A percentile compares a stretch with the other conserved stretches of the same genome.
These are phyloP conservation scores for Spirogloea muscicola DNA, from an alignment of 139 green algal genomes.

Conservation along the genomic window DNA sequence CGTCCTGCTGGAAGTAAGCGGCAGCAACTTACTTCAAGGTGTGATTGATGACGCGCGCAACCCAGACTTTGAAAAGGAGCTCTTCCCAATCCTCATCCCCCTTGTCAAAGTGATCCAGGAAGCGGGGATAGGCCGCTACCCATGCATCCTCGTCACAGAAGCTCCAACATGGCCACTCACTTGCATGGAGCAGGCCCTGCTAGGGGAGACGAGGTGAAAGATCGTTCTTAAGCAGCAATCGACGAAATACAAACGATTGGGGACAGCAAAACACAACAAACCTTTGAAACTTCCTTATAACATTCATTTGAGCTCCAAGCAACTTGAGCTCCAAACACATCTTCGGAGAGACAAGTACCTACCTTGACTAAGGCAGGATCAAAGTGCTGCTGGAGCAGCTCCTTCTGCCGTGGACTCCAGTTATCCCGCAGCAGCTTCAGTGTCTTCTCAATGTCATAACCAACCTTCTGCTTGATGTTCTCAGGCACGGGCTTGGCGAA, in stretches of 20 bases:
- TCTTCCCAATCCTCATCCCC: slow-evolving; percentile 42
- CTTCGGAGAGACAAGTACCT: slow-evolving; percentile 1
- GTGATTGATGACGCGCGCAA: slow-evolving; percentile 42
- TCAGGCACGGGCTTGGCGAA: slow-evolving; percentile 31
- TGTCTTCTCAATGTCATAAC: slow-evolving; percentile 46
- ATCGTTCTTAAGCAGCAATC: too few species aligned
- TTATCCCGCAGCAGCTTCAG: slow-evolving; percentile 40
- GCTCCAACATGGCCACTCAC: slow-evolving; percentile 29
- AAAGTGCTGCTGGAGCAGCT: slow-evolving; percentile 39
- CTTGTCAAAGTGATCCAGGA: slow-evolving; percentile 46
- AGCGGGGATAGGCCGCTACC: slow-evolving; percentile 20
- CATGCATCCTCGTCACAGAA: slow-evolving; percentile 41
- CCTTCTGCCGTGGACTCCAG: slow-evolving; percentile 28
- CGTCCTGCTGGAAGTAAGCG: too few species aligned
- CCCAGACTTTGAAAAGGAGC: slow-evolving; percentile 44
- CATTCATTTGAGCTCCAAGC: too few species aligned
- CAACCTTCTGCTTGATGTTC: slow-evolving; percentile 28
- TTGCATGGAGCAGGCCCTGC: slow-evolving; percentile 9
- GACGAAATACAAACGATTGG: too few species aligned
- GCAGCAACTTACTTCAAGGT: slow-evolving; percentile 4
- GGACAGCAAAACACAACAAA: too few species aligned
- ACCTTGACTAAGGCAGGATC: slow-evolving; percentile 32
- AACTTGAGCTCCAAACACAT: slow-evolving; percentile 1
- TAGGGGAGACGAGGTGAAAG: too few species aligned
- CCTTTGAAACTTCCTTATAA: too few species aligned